phyloP scores from a whole-genome alignment of 2,329 filamentous ascomycete genomes.

The Nothophaeocryptopus gaeumannii region DNA sequence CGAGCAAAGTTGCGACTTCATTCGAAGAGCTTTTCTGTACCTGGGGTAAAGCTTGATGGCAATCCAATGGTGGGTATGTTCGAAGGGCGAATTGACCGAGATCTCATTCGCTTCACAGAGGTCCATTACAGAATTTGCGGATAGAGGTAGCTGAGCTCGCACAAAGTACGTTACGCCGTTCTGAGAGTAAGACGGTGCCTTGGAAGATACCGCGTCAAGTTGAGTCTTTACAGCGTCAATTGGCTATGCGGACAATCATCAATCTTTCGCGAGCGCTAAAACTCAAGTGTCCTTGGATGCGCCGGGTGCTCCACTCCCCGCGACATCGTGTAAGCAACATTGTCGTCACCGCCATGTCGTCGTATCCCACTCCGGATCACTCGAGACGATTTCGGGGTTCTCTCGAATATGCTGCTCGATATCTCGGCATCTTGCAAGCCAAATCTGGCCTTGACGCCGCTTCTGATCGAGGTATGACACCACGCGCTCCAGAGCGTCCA shows the following conservation, averaged over 20 bases:
- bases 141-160: no score
- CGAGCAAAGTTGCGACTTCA: background rate
- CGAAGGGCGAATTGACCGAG: background rate
- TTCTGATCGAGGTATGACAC: constrained; percentile 28
- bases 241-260: background rate
- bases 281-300: no score
- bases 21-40: background rate
- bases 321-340: no score
- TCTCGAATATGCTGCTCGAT: constrained; percentile 28
- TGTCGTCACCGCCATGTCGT: constrained; percentile 31
- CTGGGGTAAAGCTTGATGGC: background rate
- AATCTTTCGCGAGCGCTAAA: no score
- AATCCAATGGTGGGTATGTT: background rate
- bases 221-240: background rate
- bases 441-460: constrained; percentile 27
- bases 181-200: background rate
- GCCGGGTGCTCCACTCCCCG: no score
- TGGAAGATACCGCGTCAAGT: background rate
- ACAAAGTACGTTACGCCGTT: background rate
- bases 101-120: background rate
- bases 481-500: constrained; percentile 31
- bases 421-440: constrained; percentile 32
- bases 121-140: no score
- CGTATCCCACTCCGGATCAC: constrained; percentile 33
- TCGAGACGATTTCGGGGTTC: constrained; percentile 24